Percentiles rank a stretch among this genome's conserved stretches.
phyloP scores from a whole-genome alignment of 225 moss, liverwort and hornwort species.

The Takakia lepidozioides region DNA sequence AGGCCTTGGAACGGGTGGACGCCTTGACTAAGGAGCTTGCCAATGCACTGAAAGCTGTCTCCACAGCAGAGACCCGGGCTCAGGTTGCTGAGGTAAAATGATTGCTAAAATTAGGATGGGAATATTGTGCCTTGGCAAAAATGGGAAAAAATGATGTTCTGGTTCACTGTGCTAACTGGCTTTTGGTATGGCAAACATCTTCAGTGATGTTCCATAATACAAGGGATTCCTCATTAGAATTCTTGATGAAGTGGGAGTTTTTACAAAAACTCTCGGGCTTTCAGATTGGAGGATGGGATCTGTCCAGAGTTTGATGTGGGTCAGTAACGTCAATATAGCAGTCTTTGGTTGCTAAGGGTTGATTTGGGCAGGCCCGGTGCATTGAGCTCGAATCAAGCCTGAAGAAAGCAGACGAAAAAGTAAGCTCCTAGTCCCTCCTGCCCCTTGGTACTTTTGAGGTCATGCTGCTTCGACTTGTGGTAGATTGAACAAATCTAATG shows the following conservation, averaged over 20 bases:
- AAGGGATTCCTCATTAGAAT: no score
- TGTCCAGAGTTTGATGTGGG: no score
- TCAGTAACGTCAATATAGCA: background rate
- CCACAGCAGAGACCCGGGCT: constrained; percentile 85
- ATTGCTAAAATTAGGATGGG: no score
- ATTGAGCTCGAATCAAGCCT: constrained; percentile 61
- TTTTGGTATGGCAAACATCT: no score
- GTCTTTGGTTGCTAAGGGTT: background rate
- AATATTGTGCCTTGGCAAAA: no score
- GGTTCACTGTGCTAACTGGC: no score
- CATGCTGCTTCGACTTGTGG: background rate
- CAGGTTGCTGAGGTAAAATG: constrained; percentile 75
- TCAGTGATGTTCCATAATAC: no score
- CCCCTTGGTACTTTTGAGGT: background rate
- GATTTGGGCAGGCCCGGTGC: constrained; percentile 50
- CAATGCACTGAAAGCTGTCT: constrained; percentile 78
- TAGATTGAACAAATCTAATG: background rate
- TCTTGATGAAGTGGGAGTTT: no score
- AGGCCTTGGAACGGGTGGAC: constrained; percentile 80
- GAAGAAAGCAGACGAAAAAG: constrained; percentile 92
- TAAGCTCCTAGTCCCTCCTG: constrained; percentile 8
- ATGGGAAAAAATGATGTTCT: no score
- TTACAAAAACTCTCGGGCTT: no score
- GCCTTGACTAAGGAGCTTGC: constrained; percentile 78
- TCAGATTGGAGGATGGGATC: no score